Base-by-base conservation (phyloP, 192 early-diverging fungal species). In the Umbelopsis isabellina region DNA sequence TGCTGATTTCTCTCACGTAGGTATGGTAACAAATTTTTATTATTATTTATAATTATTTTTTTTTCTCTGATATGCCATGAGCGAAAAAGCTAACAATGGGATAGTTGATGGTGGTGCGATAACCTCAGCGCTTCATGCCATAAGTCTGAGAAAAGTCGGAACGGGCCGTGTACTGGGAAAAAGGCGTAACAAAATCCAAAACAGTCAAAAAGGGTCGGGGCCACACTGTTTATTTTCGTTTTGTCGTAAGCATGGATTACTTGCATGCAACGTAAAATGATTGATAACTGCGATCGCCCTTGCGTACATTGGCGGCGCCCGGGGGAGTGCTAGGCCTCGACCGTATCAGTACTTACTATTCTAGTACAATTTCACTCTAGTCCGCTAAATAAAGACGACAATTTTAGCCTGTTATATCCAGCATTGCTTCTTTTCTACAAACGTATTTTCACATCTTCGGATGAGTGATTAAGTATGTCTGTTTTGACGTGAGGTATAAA, bases 1-100 rank as follows among this genome's bases (percentile, higher is more conserved):
- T 61, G 55, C 55, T n/a, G 33, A 61, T 33, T 27, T 41, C 51
- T 52, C 51, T 52, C 51, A 52, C 50, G 50, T 51, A 51, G 50
- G 20, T 1, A 3, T 25, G 51, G 22, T 23, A 21, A 23, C 3
- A 35, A 35, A n/a, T 25, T 35, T 61, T 25, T 35, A n/a, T 25
- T 35, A 16, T 25, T 35, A 20, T 49, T 49, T 49, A 58, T 58
- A 58, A 15, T n/a, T 61, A 61, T 25, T 22, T 27, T 1, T 18
- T 9, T 33, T n/a, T 61, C 27, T 18, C 18, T 35, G 25, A n/a
- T 35, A 61, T 61, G 16, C 25, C 25, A 61, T 61, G 27, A 61
- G 27, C 23, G 23, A 12, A 49, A 6, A 61, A 35, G 30, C 55
- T 35, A 30, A n/a, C 25, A 61, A 61, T 18, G 7, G 13, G 30